Conservation (phyloP, 805 yeast species). For the Tanozyma kutaoensis region DNA sequence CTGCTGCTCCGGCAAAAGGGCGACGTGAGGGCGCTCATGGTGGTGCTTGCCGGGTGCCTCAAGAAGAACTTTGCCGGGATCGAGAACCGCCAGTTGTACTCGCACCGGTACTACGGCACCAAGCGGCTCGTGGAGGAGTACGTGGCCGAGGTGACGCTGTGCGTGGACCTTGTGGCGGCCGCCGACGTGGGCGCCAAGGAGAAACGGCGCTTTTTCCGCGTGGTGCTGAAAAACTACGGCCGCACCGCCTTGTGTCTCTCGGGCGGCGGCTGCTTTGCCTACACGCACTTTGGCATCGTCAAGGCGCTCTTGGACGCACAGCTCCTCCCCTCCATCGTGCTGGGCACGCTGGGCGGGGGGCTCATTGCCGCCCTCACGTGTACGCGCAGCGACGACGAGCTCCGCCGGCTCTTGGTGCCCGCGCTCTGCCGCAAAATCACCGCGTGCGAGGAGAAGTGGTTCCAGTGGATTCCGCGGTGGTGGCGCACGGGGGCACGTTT, state of each 20-base stretch:
- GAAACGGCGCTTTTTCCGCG: constrained; percentile 42
- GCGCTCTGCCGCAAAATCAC: constrained; percentile 49
- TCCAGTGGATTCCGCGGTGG: constrained; percentile 49
- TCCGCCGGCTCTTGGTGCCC: constrained; percentile 41
- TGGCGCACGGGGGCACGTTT: constrained; percentile 70
- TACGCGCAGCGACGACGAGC: constrained; percentile 57
- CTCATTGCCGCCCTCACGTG: constrained; percentile 61
- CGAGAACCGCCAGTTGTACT: constrained; percentile 57
- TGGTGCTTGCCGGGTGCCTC: constrained; percentile 50
- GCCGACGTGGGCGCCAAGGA: constrained; percentile 7
- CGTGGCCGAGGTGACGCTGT: constrained; percentile 35
- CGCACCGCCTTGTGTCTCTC: constrained; percentile 58
- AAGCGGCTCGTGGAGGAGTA: constrained; percentile 45
- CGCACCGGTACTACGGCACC: constrained; percentile 68
- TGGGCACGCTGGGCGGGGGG: constrained; percentile 80
- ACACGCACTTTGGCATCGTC: constrained; percentile 65
- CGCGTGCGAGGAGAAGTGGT: constrained; percentile 54
- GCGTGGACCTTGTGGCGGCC: constrained; percentile 30
- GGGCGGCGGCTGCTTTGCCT: constrained; percentile 74
- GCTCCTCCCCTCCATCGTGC: constrained; percentile 50
- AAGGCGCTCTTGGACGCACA: constrained; percentile 59
- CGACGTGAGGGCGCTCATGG: constrained; percentile 32
- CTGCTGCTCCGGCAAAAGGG: constrained; percentile 14
- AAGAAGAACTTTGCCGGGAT: constrained; percentile 70
- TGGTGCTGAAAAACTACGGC: constrained; percentile 53